Base-by-base conservation (phyloP, 306 rosid species). In the Luffa aegyptiaca region DNA sequence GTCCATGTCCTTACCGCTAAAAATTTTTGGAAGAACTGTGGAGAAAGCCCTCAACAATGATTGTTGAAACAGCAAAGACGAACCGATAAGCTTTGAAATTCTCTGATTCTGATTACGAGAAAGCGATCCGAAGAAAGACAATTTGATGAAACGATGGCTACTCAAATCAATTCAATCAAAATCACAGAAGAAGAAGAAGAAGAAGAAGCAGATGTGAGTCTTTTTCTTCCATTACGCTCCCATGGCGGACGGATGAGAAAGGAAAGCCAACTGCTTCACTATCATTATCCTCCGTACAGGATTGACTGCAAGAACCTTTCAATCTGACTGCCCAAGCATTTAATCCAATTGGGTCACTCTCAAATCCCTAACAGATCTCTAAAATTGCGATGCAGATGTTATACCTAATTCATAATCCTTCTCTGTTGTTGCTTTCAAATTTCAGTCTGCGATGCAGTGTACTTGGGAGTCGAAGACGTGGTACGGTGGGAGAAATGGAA, bases 391-490 rank as follows among this genome's bases (percentile, higher is more conserved):
- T 5, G 5, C 31, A 0, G 74, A 66, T 66, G 51, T 18, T 20
- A n/a, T 70, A 70, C 76, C 76, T 70, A 70, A 70, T 45, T 11
- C 35, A 18, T 44, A 20, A 70, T 11, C 18, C 55, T 70, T 70
- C 76, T 70, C 51, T n/a, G 9, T 44, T 21, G 55, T 45, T 42
- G 4, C 51, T 70, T 70, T 70, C 76, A 42, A 20, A 20, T 20
- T 21, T 45, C n/a, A 18, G 8, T 44, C n/a, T 66, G 16, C 21
- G 55, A 70, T 70, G 37, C 64, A 86, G 84, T 75, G 65, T 66
- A 62, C 82, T 39, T 77, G 83, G 84, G 83, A 10, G 52, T 68
- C 79, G 78, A 65, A 78, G 80, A 83, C 89, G 80, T 71, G 78
- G 82, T 77, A 87, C 68, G 85, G 81, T 13, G 46, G 31, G 71